These are phyloP conservation scores for Candida dubliniensis DNA, from an alignment of 1,139 yeast species.

Conservation along the genomic window DNA sequence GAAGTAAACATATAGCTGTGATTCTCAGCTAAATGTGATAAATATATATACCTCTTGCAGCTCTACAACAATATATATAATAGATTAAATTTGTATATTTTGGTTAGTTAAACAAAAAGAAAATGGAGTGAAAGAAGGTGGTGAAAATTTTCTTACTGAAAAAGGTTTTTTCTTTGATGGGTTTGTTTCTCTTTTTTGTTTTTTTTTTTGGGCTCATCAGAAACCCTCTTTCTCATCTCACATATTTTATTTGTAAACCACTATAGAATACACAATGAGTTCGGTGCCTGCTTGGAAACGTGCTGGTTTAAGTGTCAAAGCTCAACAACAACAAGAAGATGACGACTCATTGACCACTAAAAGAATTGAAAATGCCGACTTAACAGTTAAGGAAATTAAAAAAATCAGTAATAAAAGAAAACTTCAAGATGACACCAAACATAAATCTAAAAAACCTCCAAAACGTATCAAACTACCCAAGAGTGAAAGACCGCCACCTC, in stretches of 20 bases:
- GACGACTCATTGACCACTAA: slow-evolving; percentile 42
- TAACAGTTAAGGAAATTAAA: slow-evolving; percentile 49
- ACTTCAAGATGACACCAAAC: slow-evolving; percentile 25
- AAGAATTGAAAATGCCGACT: slow-evolving; percentile 42
- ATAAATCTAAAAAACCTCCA: slow-evolving; percentile 48
- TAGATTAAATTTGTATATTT: background rate
- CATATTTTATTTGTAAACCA: no score
- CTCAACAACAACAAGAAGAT: slow-evolving; percentile 35
- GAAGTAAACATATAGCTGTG: background rate
- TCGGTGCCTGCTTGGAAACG: slow-evolving; percentile 87
- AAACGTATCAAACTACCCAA: slow-evolving; percentile 78
- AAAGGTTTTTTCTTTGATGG: background rate
- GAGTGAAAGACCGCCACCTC: slow-evolving; percentile 69
- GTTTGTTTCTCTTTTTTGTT: background rate
- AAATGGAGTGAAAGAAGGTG: slow-evolving; percentile 1
- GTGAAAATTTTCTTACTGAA: no score
- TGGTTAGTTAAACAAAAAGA: background rate
- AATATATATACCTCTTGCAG: slow-evolving; percentile 1
- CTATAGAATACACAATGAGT: slow-evolving; percentile 9
- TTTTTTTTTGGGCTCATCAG: background rate
- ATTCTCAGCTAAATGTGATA: background rate
- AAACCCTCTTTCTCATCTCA: background rate
- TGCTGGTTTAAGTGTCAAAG: slow-evolving; percentile 66
- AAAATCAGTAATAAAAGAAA: slow-evolving; percentile 35
- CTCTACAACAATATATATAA: background rate